Base-by-base conservation (phyloP, 371 early-diverging fungal genomes). In the Parasitella parasitica region DNA sequence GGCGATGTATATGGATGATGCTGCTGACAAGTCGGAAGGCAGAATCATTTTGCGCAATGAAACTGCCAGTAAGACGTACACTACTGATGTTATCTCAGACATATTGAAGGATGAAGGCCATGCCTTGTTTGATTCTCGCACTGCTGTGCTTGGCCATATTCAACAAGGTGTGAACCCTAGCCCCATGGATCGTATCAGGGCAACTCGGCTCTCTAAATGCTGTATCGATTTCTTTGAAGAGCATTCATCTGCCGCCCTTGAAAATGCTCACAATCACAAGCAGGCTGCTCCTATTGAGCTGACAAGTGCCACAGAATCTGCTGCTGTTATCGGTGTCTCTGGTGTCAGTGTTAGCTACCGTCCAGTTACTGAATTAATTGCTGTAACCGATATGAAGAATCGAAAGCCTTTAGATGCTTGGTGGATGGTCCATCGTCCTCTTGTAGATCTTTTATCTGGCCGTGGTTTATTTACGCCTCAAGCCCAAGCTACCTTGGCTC, bases 141-240 rank as follows among this genome's bases (percentile, higher is more conserved):
- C 96, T 6, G 89, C 97, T 18, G 90, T 97, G 3, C 83, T 99
- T 15, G 99, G 99, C 11, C 97, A 98, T 67, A 82, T 98, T 61
- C 99, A 99, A 75, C 97, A 97, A 78, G 99, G 99, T 57, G 93
- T 93, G 54, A 90, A 91, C 9, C 97, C 99, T 5, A 90, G 92
- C 6, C 99, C 99, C 2, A 72, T 97, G 50, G 99, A 99, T 78
- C 92, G 99, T 37, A 88, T 97, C 65, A 89, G 95, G 41, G 97
- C 96, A 5, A 91, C 91, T 26, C 84, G 92, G 11, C 80, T 95
- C 61, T 95, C 97, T 7, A 89, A 94, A 24, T 80, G 83, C 50
- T 77, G 88, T 41, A 70, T 94, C 46, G 81, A 82, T 16, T 89
- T 86, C 64, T 63, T 86, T 58, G 86, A 84, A 64, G 55, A 73